phyloP scores from a whole-genome alignment of 768 basidiomycete species.

The Leccinum rimulosum region DNA sequence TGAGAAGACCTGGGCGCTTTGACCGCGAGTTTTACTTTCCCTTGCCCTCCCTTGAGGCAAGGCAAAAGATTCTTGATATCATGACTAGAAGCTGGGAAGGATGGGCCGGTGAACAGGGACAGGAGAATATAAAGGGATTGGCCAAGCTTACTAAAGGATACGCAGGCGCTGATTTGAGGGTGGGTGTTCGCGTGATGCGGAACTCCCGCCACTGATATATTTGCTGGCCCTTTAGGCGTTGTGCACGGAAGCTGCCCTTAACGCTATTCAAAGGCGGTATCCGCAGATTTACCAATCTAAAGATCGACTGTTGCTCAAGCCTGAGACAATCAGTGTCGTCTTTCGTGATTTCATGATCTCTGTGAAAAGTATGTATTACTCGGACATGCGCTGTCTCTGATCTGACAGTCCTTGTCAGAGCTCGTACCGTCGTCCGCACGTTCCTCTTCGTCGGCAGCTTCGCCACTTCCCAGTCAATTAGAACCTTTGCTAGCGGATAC shows the following conservation, averaged over 20 bases:
- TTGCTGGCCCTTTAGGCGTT: conserved; percentile 55
- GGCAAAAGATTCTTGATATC: conserved; percentile 86
- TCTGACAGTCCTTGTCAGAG: conserved; percentile 48
- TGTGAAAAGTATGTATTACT: conserved; percentile 73
- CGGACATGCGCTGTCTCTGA: background rate
- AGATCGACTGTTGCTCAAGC: conserved; percentile 80
- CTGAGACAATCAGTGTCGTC: conserved; percentile 80
- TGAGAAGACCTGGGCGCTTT: conserved; percentile 91
- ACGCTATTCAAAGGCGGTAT: conserved; percentile 93
- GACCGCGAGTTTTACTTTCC: conserved; percentile 99
- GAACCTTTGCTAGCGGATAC: conserved; percentile 69
- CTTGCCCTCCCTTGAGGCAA: conserved; percentile 76
- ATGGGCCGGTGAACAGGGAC: conserved; percentile 56
- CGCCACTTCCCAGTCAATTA: conserved; percentile 82
- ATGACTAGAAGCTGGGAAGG: conserved; percentile 91
- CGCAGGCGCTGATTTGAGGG: conserved; percentile 94
- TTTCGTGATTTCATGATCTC: conserved; percentile 97
- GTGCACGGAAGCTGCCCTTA: conserved; percentile 95
- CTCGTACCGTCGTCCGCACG: conserved; percentile 93
- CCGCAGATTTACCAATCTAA: conserved; percentile 95
- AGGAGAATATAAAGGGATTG: conserved; percentile 57
- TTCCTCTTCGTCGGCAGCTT: conserved; percentile 82
- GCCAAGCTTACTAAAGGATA: conserved; percentile 95
- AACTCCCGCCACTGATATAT: conserved; percentile 1
- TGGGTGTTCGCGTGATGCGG: conserved; percentile 35